Evolutionary conservation across 1,284 basidiomycete genomes (phyloP), one percentile per base, ranked within the genome.

Genomic region (Apiotrichum sp.): DNA sequence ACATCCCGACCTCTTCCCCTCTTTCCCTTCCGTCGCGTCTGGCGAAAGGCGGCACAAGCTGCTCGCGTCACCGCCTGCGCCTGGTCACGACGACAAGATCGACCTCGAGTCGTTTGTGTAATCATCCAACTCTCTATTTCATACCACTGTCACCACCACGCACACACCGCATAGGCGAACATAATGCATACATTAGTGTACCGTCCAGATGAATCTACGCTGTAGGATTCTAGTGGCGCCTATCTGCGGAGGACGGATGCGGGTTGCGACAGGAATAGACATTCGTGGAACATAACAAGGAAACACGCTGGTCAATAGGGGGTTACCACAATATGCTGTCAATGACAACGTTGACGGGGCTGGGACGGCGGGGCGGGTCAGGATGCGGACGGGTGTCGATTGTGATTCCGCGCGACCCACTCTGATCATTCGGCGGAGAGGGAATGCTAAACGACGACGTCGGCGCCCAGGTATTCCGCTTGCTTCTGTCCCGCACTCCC

Each of bases 1-100:
- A 67, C 95, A 98, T 73, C 91, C 93, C n/a, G 93, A 97, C 69
- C 79, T 95, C 53, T 98, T 99, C 75, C 85, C 89, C 2, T 95
- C 90, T 2, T 99, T 98, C 75, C 96, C 96, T 14, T 93, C 89
- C 42, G 84, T 88, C 22, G 96, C 96, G n/a, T 92, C 92, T 3
- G 96, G 96, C 29, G 96, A 98, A 77, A 89, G 69, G 41, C 61
- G 71, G 33, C 73, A 74, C 53, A 67, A 67, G 56, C 63, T 69
- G 1, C 56, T 73, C 13, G 62, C 64, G 6, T 72, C 69, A 49
- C 75, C 75, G 3, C 64, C 67, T 3, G 72, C 75, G 14, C 75
- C 75, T 0, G 61, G 65, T 4, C 59, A 69, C 39, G 22, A 53
- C 29, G 67, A 67, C 42, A 60, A 71, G 53, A 57, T 64, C 34